A percentile compares a stretch with the other conserved stretches of the same genome.
Conservation (phyloP, 108 stramenopile genomes). For the Parietichytrium sp. region DNA sequence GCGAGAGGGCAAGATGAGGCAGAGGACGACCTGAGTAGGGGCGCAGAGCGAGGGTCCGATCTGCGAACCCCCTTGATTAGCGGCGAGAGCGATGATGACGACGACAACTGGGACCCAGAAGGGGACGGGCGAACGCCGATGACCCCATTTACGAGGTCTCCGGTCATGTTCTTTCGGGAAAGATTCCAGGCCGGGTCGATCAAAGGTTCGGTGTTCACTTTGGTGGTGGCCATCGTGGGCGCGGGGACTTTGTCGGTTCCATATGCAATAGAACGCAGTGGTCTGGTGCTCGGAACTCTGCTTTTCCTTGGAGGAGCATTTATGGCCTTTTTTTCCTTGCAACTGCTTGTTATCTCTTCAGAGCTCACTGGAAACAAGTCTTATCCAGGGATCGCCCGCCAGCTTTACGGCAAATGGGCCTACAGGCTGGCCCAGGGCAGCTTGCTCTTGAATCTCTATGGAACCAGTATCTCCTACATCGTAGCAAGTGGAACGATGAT, state of each 20-base stretch:
- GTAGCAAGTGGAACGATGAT: conserved; percentile 17
- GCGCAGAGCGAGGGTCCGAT: too few relatives aligned
- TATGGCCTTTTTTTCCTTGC: conserved; percentile 28
- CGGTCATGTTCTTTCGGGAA: conserved; percentile 28
- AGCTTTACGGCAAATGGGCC: background rate
- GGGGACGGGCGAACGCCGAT: background rate
- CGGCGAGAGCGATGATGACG: background rate
- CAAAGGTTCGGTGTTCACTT: background rate
- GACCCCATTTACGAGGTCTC: conserved; percentile 33
- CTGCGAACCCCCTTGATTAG: too few relatives aligned
- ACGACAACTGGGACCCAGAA: background rate
- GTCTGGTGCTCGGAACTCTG: background rate
- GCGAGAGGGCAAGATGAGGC: too few relatives aligned
- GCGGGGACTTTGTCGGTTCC: conserved; percentile 29
- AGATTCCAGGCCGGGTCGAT: conserved; percentile 36
- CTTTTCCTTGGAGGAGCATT: conserved; percentile 29
- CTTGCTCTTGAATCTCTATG: conserved; percentile 2
- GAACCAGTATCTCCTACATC: conserved; percentile 27
- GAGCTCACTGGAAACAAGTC: conserved; percentile 34
- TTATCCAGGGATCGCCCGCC: background rate
- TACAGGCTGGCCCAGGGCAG: background rate
- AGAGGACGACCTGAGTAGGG: too few relatives aligned
- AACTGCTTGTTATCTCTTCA: conserved; percentile 5
- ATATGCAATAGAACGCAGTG: background rate
- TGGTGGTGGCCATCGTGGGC: conserved; percentile 24